Conservation (phyloP, 169 alveolate genomes). For the Cryptosporidium muris region DNA sequence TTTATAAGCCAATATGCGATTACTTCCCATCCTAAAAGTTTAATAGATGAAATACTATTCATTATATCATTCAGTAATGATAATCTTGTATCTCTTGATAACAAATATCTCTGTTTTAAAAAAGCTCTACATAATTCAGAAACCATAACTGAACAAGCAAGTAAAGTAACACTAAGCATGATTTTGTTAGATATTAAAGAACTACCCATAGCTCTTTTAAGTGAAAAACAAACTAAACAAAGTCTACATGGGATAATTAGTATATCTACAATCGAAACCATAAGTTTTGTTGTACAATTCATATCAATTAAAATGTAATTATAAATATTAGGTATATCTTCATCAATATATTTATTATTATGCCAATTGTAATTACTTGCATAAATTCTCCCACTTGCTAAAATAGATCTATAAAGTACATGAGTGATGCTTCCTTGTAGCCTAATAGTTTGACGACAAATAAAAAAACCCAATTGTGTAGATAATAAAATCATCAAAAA, state of each 20-base stretch:
- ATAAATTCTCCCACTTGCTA: constrained; percentile 49
- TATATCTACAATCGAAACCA: constrained; percentile 39
- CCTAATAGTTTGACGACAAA: constrained; percentile 48
- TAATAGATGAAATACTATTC: constrained; percentile 23
- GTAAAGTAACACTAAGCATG: constrained; percentile 43
- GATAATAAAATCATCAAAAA: constrained; percentile 6
- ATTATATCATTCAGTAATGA: constrained; percentile 43
- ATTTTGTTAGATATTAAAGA: constrained; percentile 40
- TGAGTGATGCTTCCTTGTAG: constrained; percentile 66
- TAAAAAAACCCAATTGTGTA: constrained; percentile 53
- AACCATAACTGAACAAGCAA: constrained; percentile 17
- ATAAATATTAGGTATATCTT: constrained; percentile 40
- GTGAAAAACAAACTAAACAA: constrained; percentile 7
- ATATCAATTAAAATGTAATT: constrained; percentile 45
- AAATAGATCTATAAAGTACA: constrained; percentile 42
- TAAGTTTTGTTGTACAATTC: constrained; percentile 28
- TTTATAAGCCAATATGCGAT: constrained; percentile 38
- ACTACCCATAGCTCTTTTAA: constrained; percentile 50
- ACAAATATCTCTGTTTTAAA: constrained; percentile 46
- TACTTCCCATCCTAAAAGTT: constrained; percentile 38
- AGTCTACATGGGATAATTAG: constrained; percentile 49
- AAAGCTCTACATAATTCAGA: constrained; percentile 40
- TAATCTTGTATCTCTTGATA: constrained; percentile 57
- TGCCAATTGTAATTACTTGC: background rate
- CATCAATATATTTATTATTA: constrained; percentile 1